Percentiles rank a stretch among this genome's conserved stretches.
These are phyloP conservation scores for Coelastrella sp. DNA, from an alignment of 139 green algal species.

Conservation along the genomic window DNA sequence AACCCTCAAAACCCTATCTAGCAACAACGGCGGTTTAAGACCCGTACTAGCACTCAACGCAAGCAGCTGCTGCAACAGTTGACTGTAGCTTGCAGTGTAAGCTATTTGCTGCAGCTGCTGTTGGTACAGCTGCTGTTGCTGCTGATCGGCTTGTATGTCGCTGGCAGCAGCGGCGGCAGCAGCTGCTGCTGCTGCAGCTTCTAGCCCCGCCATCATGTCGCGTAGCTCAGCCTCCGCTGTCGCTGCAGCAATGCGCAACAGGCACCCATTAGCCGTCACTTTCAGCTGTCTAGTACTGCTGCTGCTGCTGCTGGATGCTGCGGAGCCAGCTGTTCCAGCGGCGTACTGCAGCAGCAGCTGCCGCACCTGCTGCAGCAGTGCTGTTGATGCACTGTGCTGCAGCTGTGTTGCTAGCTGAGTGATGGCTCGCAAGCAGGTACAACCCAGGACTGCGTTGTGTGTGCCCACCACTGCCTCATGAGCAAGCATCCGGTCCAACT, in stretches of 20 bases:
- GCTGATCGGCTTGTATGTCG: neutral
- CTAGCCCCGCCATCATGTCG: neutral
- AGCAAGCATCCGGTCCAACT: conserved; percentile 43
- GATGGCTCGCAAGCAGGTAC: conserved; percentile 46
- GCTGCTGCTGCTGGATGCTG: too few relatives aligned
- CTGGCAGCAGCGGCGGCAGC: neutral
- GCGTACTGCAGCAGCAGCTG: conserved; percentile 29
- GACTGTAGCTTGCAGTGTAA: neutral
- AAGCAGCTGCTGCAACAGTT: conserved; percentile 15
- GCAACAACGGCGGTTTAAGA: conserved; percentile 28
- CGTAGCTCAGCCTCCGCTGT: conserved; percentile 5
- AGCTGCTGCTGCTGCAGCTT: conserved; percentile 40
- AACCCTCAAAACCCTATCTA: too few relatives aligned
- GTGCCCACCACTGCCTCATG: conserved; percentile 57
- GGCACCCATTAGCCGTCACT: conserved; percentile 21
- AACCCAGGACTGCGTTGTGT: conserved; percentile 45
- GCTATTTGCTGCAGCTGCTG: conserved; percentile 7
- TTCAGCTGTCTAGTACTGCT: neutral
- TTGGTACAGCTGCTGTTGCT: neutral
- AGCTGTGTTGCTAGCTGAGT: conserved; percentile 44
- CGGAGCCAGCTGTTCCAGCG: neutral
- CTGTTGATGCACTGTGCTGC: neutral
- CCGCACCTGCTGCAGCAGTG: conserved; percentile 13
- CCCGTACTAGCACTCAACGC: neutral
- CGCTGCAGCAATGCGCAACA: conserved; percentile 38